Evolutionary conservation across 768 basidiomycete genomes (phyloP).

Genomic region (Podaxis sp.): DNA sequence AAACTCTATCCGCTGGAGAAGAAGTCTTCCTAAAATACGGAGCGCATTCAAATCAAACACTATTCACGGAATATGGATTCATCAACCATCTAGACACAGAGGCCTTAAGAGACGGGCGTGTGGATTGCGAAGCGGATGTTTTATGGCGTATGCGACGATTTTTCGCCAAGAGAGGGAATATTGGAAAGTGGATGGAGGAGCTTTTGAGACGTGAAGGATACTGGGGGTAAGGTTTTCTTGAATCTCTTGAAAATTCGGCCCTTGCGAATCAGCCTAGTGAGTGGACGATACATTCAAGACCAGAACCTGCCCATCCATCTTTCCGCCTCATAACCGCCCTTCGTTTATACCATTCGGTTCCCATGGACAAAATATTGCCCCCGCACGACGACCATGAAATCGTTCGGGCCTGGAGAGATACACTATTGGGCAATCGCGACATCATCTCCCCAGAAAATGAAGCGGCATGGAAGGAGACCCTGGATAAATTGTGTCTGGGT

Average conservation of each 20-base stretch:
- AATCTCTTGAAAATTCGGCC: background rate
- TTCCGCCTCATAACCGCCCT: constrained; percentile 76
- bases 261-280: constrained; percentile 46
- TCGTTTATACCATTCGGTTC: constrained; percentile 57
- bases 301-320: constrained; percentile 70
- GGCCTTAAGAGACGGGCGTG: constrained; percentile 24
- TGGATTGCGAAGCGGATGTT: constrained; percentile 62
- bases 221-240: constrained; percentile 65
- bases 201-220: constrained; percentile 66
- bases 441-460: constrained; percentile 51
- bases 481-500: constrained; percentile 36
- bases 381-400: constrained; percentile 27
- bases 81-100: constrained; percentile 40
- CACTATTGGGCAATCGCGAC: constrained; percentile 45
- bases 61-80: constrained; percentile 94
- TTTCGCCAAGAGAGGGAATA: constrained; percentile 41
- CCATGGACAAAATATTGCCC: constrained; percentile 25
- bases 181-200: constrained; percentile 48
- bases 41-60: constrained; percentile 67
- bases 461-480: constrained; percentile 41
- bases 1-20: constrained; percentile 44
- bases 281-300: constrained; percentile 72
- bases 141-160: constrained; percentile 51
- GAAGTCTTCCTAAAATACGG: constrained; percentile 85
- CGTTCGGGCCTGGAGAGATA: constrained; percentile 53